A percentile compares a stretch with the other conserved stretches of the same genome.
Conservation (phyloP, 2,329 filamentous ascomycete genomes). For the Monosporascus sp. region DNA sequence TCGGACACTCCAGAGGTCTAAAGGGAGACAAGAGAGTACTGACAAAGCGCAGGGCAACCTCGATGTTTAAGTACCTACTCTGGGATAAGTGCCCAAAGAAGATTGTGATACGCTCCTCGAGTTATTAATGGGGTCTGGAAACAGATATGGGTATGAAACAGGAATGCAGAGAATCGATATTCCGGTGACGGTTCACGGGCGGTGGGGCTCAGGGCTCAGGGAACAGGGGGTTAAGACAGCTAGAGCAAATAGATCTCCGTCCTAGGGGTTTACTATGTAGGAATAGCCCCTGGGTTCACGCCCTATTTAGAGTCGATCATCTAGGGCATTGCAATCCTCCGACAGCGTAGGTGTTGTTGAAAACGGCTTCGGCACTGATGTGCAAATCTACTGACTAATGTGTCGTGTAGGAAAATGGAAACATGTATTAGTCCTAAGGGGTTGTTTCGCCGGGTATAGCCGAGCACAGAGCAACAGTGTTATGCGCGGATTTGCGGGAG, state of each 20-base stretch:
- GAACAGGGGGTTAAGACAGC: background rate
- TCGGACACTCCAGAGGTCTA: constrained; percentile 20
- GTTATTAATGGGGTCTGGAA: background rate
- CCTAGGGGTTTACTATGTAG: background rate
- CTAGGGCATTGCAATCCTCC: too few relatives aligned
- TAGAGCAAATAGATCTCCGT: background rate
- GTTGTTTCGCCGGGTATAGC: too few relatives aligned
- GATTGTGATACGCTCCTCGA: background rate
- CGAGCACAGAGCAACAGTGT: too few relatives aligned
- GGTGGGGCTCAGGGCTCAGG: background rate
- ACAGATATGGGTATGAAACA: constrained; percentile 1
- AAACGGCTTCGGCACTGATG: background rate
- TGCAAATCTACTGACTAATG: background rate
- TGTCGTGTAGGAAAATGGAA: too few relatives aligned
- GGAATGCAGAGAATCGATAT: background rate
- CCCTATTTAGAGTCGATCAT: background rate
- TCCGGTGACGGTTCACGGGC: background rate
- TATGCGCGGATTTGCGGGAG: too few relatives aligned
- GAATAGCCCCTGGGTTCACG: background rate
- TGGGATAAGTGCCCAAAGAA: background rate
- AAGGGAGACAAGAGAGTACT: constrained; percentile 3
- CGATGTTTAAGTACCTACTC: constrained; percentile 14
- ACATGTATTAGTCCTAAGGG: too few relatives aligned
- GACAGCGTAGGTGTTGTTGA: too few relatives aligned
- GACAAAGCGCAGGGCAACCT: constrained; percentile 4